A percentile compares a stretch with the other conserved stretches of the same genome.
Conservation (phyloP, 2,329 filamentous ascomycete genomes). For the Fusarium staphyleae region DNA sequence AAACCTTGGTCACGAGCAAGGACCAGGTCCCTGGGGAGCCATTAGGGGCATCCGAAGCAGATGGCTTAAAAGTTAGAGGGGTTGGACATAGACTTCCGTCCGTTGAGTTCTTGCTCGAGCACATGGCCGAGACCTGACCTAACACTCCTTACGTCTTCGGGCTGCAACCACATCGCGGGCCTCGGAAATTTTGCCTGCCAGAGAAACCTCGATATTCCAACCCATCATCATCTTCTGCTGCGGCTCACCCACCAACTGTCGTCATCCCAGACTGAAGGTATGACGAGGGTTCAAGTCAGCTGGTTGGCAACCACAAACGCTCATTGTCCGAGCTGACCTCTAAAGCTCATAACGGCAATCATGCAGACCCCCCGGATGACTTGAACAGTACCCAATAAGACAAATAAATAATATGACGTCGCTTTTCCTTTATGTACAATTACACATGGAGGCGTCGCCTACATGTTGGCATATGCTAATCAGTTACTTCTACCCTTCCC, state of each 20-base stretch:
- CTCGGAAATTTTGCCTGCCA: slow-evolving; percentile 24
- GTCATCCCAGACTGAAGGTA: slow-evolving; percentile 4
- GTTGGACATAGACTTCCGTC: neutral
- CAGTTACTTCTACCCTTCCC: slow-evolving; percentile 19
- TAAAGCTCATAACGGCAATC: neutral
- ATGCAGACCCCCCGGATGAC: slow-evolving; percentile 1
- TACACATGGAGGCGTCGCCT: slow-evolving; percentile 35
- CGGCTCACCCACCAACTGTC: slow-evolving; percentile 6
- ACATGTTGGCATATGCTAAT: slow-evolving; percentile 23
- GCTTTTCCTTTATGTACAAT: slow-evolving; percentile 40
- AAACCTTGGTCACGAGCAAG: slow-evolving; percentile 11
- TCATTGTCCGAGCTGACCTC: neutral
- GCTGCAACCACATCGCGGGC: slow-evolving; percentile 31
- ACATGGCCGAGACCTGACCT: slow-evolving; percentile 13
- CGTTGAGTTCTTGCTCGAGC: neutral
- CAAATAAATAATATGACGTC: slow-evolving; percentile 24
- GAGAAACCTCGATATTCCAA: neutral
- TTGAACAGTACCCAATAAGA: slow-evolving; percentile 8
- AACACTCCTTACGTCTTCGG: slow-evolving; percentile 13
- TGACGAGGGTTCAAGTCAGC: neutral
- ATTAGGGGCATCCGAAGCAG: slow-evolving; percentile 6
- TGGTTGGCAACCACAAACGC: too few relatives aligned
- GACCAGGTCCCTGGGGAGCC: slow-evolving; percentile 16
- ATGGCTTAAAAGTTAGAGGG: slow-evolving; percentile 13
- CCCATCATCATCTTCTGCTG: slow-evolving; percentile 5